Evolutionary conservation across 192 early-diverging fungal genomes (phyloP).

Genomic region (Backusella parvicylindrica): DNA sequence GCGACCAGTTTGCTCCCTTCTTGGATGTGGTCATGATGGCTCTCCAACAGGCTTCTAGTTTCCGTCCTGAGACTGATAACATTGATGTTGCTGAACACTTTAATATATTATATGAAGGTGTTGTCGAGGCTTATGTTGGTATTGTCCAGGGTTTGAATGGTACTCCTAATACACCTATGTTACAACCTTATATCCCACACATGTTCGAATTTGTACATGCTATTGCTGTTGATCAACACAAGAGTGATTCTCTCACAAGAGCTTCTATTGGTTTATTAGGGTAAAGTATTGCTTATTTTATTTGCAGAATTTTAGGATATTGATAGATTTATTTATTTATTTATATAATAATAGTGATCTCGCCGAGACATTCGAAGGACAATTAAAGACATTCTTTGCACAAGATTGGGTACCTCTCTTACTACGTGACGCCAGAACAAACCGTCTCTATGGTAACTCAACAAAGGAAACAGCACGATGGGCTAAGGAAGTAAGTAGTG

Average conservation of each 20-base stretch:
- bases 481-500: slow-evolving; percentile 61
- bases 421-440: slow-evolving; percentile 75
- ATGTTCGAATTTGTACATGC: slow-evolving; percentile 80
- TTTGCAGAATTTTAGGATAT: not conserved
- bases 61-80: slow-evolving; percentile 59
- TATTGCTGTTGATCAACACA: slow-evolving; percentile 59
- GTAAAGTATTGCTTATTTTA: slow-evolving; percentile 29
- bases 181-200: slow-evolving; percentile 58
- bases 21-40: slow-evolving; percentile 82
- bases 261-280: slow-evolving; percentile 88
- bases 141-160: slow-evolving; percentile 90
- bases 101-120: slow-evolving; percentile 79
- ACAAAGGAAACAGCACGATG: slow-evolving; percentile 64
- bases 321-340: not conserved
- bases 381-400: slow-evolving; percentile 61
- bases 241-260: slow-evolving; percentile 65
- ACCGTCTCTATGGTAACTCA: slow-evolving; percentile 40
- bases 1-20: slow-evolving; percentile 78
- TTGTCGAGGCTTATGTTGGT: slow-evolving; percentile 94
- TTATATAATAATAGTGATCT: slow-evolving; percentile 66
- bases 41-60: slow-evolving; percentile 77
- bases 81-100: slow-evolving; percentile 87
- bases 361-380: slow-evolving; percentile 83
- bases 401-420: slow-evolving; percentile 75
- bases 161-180: slow-evolving; percentile 62